Conservation (phyloP, 2,329 filamentous ascomycete genomes). For the Parascedosporium putredinis region DNA sequence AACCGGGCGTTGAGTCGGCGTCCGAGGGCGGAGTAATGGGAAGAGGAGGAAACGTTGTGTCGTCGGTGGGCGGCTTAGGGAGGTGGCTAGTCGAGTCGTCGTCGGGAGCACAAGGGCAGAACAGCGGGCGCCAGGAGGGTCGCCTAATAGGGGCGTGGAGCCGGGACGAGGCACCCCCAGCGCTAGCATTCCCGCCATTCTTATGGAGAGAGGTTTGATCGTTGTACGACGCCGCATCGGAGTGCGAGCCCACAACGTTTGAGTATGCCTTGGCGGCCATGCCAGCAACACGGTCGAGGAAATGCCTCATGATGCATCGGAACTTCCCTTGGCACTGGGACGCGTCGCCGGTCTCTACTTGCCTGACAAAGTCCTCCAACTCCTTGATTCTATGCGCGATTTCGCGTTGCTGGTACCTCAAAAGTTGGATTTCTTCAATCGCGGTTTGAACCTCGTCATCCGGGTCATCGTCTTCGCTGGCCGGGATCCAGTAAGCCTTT, state of each 20-base stretch:
- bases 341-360: slow-evolving; percentile 28
- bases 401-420: slow-evolving; percentile 27
- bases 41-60: not conserved
- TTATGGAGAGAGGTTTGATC: not conserved
- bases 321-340: slow-evolving; percentile 9
- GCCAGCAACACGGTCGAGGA: slow-evolving; percentile 1
- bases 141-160: not conserved
- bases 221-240: not conserved
- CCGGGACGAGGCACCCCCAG: not conserved
- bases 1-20: not conserved
- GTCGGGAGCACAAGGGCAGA: slow-evolving; percentile 7
- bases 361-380: slow-evolving; percentile 29
- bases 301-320: slow-evolving; percentile 3
- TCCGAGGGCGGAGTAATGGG: not conserved
- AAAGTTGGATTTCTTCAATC: slow-evolving; percentile 32
- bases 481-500: not conserved
- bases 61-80: not conserved
- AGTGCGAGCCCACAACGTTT: slow-evolving; percentile 1
- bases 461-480: slow-evolving; percentile 12
- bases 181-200: not conserved
- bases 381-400: slow-evolving; percentile 14
- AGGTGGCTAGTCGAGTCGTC: not conserved
- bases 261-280: slow-evolving; percentile 1
- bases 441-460: slow-evolving; percentile 28
- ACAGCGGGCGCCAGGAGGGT: slow-evolving; percentile 3